These are phyloP conservation scores for Monosporascus sp. DNA, from an alignment of 2,329 filamentous ascomycete species.

Conservation along the genomic window DNA sequence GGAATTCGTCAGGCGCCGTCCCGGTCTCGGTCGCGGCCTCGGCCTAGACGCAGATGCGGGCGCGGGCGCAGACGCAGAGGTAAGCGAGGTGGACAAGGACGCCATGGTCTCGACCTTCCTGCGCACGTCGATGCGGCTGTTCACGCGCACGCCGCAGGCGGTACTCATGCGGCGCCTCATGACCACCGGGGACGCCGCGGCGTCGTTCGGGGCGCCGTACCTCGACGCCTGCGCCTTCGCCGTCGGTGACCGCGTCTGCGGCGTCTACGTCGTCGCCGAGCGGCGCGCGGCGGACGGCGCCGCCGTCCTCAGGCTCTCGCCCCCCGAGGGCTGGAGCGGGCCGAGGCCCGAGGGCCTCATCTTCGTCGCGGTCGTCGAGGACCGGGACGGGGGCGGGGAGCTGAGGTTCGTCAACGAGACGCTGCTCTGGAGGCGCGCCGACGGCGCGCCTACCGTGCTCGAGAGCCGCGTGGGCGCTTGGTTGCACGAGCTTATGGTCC, in stretches of 20 bases:
- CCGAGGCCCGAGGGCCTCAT: constrained; percentile 14
- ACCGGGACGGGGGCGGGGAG: constrained; percentile 23
- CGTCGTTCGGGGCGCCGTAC: constrained; percentile 9
- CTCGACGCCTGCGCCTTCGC: constrained; percentile 13
- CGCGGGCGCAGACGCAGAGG: neutral
- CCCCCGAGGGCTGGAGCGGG: constrained; percentile 18
- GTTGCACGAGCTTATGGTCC: constrained; percentile 18
- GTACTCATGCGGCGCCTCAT: constrained; percentile 13
- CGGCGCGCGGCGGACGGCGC: neutral
- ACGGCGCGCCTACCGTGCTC: constrained; percentile 14
- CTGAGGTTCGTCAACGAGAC: constrained; percentile 34
- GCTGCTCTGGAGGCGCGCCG: constrained; percentile 29
- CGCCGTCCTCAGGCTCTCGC: constrained; percentile 10
- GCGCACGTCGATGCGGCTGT: constrained; percentile 13
- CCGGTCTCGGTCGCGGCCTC: no score
- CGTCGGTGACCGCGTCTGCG: constrained; percentile 18
- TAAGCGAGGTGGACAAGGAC: neutral
- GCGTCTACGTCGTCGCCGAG: constrained; percentile 17
- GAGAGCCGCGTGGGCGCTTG: constrained; percentile 16
- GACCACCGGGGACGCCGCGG: neutral
- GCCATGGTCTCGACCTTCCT: constrained; percentile 16
- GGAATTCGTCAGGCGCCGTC: neutral
- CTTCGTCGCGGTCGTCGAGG: constrained; percentile 25
- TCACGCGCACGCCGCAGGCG: constrained; percentile 20
- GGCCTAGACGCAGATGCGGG: no score